Evolutionary conservation across 2,329 filamentous ascomycete species (phyloP).

Genomic region (Apiospora aurea): DNA sequence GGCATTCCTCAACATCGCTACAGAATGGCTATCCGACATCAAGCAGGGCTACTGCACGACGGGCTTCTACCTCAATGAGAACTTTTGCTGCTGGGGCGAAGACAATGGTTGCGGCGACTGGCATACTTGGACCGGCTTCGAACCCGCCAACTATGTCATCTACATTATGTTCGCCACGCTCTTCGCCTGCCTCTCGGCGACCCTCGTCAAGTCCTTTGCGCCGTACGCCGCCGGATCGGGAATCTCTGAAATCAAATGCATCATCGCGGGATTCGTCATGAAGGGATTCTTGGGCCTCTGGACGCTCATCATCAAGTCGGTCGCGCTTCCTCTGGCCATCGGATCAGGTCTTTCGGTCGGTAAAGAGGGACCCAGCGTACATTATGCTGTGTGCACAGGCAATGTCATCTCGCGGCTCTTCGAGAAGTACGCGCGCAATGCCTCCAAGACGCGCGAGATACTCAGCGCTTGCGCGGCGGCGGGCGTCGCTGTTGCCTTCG

Average conservation of each 20-base stretch:
- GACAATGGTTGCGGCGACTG: conserved; percentile 89
- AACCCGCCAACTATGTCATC: conserved; percentile 81
- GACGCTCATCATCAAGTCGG: conserved; percentile 93
- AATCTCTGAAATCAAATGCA: conserved; percentile 99
- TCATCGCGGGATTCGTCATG: conserved; percentile 99
- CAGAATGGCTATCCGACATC: conserved; percentile 95
- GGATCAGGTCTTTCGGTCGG: conserved; percentile 93
- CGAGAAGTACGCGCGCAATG: conserved; percentile 88
- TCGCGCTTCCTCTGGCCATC: conserved; percentile 89
- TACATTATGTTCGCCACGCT: conserved; percentile 85
- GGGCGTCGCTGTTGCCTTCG: conserved; percentile 95
- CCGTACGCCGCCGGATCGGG: conserved; percentile 96
- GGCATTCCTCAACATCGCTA: conserved; percentile 91
- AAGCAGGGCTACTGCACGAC: conserved; percentile 96
- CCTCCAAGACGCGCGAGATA: conserved; percentile 93
- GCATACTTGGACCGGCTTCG: conserved; percentile 85
- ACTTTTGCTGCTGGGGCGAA: conserved; percentile 97
- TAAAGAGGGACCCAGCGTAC: conserved; percentile 98
- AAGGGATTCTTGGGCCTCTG: conserved; percentile 94
- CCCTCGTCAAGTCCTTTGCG: conserved; percentile 87
- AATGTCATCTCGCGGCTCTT: conserved; percentile 96
- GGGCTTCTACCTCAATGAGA: conserved; percentile 95
- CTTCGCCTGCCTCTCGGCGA: conserved; percentile 84
- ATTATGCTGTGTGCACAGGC: conserved; percentile 96
- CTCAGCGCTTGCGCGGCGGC: conserved; percentile 93